These are phyloP conservation scores for Talaromyces amestolkiae DNA, from an alignment of 2,329 filamentous ascomycete species.

Conservation along the genomic window DNA sequence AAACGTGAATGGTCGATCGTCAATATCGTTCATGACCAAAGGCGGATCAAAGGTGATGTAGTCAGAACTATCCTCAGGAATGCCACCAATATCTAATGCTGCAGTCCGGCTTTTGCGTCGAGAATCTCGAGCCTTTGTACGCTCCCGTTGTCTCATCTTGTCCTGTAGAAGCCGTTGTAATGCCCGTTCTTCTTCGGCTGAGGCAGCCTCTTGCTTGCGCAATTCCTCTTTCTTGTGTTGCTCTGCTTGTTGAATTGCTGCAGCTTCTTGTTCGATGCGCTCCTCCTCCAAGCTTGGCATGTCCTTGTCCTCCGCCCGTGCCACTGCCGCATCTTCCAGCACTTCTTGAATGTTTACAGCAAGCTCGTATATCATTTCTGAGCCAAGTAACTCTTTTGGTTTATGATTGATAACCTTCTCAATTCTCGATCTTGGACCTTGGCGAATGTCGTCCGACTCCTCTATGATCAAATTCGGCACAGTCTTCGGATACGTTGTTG, in stretches of 20 bases:
- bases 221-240: conserved; percentile 51
- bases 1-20: conserved; percentile 65
- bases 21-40: conserved; percentile 58
- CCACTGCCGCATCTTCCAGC: conserved; percentile 80
- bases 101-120: conserved; percentile 40
- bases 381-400: conserved; percentile 62
- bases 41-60: conserved; percentile 45
- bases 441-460: conserved; percentile 62
- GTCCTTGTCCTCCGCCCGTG: conserved; percentile 70
- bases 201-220: conserved; percentile 41
- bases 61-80: conserved; percentile 35
- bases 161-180: conserved; percentile 41
- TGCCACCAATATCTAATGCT: conserved; percentile 33
- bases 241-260: conserved; percentile 56
- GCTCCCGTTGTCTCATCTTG: conserved; percentile 36
- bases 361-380: conserved; percentile 65
- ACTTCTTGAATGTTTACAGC: conserved; percentile 63
- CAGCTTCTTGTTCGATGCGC: conserved; percentile 75
- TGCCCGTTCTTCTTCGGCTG: conserved; percentile 41
- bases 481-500: conserved; percentile 87
- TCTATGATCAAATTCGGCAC: conserved; percentile 70
- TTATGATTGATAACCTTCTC: conserved; percentile 66
- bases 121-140: conserved; percentile 38
- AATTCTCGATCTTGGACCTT: conserved; percentile 69
- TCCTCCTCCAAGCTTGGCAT: conserved; percentile 88